Evolutionary conservation across 2,329 filamentous ascomycete genomes (phyloP), one percentile per base, ranked within the genome.

Genomic region (Diaporthe caulivora): DNA sequence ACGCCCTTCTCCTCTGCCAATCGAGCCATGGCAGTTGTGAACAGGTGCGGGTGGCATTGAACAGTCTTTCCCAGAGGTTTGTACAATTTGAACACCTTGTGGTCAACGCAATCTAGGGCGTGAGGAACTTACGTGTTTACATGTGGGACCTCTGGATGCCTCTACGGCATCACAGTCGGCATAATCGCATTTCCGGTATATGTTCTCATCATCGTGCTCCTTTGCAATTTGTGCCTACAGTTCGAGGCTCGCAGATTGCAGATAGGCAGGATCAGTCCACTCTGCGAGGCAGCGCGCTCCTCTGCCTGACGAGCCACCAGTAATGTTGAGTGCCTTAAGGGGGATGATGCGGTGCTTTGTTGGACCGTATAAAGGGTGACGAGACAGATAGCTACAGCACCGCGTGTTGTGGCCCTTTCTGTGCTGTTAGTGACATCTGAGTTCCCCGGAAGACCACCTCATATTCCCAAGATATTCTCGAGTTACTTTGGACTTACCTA

Each of bases 221-320:
- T 89, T 86, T n/a, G 93, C 91, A 3, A 92, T 84, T 77, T 94
- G 88, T 42, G 89, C 88, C 78, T 95, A 93, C 26, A 95, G 84
- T 69, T 84, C 84, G 80, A 92, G 95, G 79, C 91, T 93, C 68
- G 95, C 82, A 0, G 91, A 91, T 1, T 94, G 93, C 54, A 95
- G 90, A 77, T 86, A 90, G 73, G 83, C 86, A 0, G 93, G 93
- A 78, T 94, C 95, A 8, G 93, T 93, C 92, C 93, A 95, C 13
- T 92, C 82, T 9, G 91, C 93, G 7, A 95, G 86, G 10, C 95
- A 83, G 10, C 93, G 93, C 9, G 93, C 93, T 0, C 93, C 93
- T 83, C 95, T 95, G 37, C 93, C 93, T 49, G 92, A 94, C 37
- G 93, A 93, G 29, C 92, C 93, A 44, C 92, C 91, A 8, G 93